Evolutionary conservation across 345 rosid genomes (phyloP).

Genomic region (Sapria himalayana): DNA sequence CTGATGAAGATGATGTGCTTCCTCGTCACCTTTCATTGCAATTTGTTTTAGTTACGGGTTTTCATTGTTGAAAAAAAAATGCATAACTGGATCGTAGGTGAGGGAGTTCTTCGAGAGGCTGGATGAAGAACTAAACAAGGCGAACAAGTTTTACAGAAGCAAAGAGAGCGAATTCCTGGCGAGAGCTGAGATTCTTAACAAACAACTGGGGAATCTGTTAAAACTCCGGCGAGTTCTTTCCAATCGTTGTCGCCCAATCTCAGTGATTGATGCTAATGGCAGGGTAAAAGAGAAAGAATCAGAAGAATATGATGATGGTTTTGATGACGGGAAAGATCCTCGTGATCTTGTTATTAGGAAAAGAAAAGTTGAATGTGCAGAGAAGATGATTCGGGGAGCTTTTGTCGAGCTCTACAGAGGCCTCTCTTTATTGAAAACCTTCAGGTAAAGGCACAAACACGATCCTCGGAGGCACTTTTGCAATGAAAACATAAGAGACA

Average conservation of each 20-base stretch:
- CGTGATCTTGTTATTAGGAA: slow-evolving; percentile 58
- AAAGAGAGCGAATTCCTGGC: slow-evolving; percentile 85
- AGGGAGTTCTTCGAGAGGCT: slow-evolving; percentile 57
- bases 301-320: slow-evolving; percentile 55
- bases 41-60: neutral
- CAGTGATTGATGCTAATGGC: too few relatives aligned
- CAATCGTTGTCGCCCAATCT: slow-evolving; percentile 38
- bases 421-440: slow-evolving; percentile 68
- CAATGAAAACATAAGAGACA: too few relatives aligned
- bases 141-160: slow-evolving; percentile 56
- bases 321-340: slow-evolving; percentile 73
- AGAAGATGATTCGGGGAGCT: slow-evolving; percentile 87
- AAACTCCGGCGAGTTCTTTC: slow-evolving; percentile 52
- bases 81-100: slow-evolving; percentile 19
- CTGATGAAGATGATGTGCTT: slow-evolving; percentile 50
- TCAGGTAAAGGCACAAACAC: slow-evolving; percentile 19
- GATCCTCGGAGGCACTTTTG: too few relatives aligned
- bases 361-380: slow-evolving; percentile 58
- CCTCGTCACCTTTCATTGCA: neutral
- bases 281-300: slow-evolving; percentile 42
- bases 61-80: neutral
- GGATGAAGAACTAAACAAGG: slow-evolving; percentile 84
- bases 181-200: slow-evolving; percentile 68
- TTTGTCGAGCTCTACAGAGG: slow-evolving; percentile 76
- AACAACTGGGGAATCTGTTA: slow-evolving; percentile 66